These are phyloP conservation scores for Solanum infundibuliforme DNA, from an alignment of 257 asterid species.

Conservation along the genomic window DNA sequence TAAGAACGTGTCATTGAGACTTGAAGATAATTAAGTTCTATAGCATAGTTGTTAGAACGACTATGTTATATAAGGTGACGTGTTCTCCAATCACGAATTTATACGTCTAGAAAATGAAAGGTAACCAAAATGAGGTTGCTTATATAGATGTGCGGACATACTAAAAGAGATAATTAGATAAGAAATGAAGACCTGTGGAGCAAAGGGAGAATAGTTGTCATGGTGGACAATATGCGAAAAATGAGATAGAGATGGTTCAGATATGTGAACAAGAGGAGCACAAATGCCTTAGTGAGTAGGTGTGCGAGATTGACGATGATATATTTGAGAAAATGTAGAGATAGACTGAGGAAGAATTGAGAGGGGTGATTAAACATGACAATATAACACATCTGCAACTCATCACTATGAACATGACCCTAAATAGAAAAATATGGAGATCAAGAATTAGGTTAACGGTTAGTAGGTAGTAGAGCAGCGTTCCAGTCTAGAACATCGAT, in stretches of 20 bases:
- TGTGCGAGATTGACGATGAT: not conserved
- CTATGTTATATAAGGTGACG: not conserved
- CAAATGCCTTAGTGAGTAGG: not conserved
- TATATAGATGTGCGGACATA: not conserved
- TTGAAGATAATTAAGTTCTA: not conserved
- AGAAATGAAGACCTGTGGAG: not conserved
- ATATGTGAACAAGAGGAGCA: not conserved
- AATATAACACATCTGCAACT: not conserved
- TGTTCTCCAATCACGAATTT: not conserved
- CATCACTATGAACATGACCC: not conserved
- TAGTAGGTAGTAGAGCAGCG: not conserved
- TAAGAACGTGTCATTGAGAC: not conserved
- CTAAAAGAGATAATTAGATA: not conserved
- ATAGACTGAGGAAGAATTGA: not conserved
- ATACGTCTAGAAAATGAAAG: not conserved
- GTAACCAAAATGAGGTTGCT: accelerated
- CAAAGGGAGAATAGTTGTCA: not conserved
- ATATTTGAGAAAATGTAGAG: not conserved
- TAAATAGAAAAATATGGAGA: not conserved
- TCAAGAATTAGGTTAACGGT: not conserved
- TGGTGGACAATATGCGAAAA: not conserved
- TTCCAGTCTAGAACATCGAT: not conserved
- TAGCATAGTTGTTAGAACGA: not conserved
- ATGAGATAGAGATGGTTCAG: not conserved
- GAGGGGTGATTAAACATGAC: not conserved